A percentile compares a stretch with the other conserved stretches of the same genome.
Conservation (phyloP, 331 rosid species). For the Prunus yedoensis region DNA sequence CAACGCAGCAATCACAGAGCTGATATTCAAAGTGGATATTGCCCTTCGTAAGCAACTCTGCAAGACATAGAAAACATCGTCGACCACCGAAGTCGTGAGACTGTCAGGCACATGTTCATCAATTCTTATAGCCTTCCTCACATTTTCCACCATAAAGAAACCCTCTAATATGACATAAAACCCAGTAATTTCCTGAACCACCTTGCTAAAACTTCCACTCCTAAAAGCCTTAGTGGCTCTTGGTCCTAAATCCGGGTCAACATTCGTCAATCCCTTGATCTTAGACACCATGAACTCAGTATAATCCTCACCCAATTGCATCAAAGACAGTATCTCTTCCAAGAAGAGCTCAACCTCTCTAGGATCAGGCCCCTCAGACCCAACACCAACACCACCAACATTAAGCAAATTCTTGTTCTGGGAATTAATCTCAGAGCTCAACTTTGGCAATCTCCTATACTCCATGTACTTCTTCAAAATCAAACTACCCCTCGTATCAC, state of each 20-base stretch:
- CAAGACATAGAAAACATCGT: slow-evolving; percentile 90
- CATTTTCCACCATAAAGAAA: slow-evolving; percentile 96
- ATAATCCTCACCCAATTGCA: slow-evolving; percentile 92
- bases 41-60: slow-evolving; percentile 92
- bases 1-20: slow-evolving; percentile 82
- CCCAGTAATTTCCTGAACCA: slow-evolving; percentile 81
- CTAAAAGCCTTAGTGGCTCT: slow-evolving; percentile 87
- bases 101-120: slow-evolving; percentile 85
- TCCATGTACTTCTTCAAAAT: slow-evolving; percentile 93
- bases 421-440: slow-evolving; percentile 79
- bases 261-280: slow-evolving; percentile 75
- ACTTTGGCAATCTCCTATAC: slow-evolving; percentile 66
- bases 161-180: slow-evolving; percentile 91
- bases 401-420: slow-evolving; percentile 71
- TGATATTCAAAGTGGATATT: slow-evolving; percentile 80
- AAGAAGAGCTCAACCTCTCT: slow-evolving; percentile 78
- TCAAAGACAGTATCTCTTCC: slow-evolving; percentile 81
- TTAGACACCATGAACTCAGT: slow-evolving; percentile 82
- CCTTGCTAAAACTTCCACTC: slow-evolving; percentile 88
- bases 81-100: slow-evolving; percentile 95
- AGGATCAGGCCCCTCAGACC: slow-evolving; percentile 77
- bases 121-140: slow-evolving; percentile 80
- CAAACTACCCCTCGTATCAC: slow-evolving; percentile 78
- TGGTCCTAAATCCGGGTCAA: slow-evolving; percentile 84
- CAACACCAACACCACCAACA: slow-evolving; percentile 85